Evolutionary conservation across 345 rosid genomes (phyloP).

Genomic region (Salix koriyanagi): DNA sequence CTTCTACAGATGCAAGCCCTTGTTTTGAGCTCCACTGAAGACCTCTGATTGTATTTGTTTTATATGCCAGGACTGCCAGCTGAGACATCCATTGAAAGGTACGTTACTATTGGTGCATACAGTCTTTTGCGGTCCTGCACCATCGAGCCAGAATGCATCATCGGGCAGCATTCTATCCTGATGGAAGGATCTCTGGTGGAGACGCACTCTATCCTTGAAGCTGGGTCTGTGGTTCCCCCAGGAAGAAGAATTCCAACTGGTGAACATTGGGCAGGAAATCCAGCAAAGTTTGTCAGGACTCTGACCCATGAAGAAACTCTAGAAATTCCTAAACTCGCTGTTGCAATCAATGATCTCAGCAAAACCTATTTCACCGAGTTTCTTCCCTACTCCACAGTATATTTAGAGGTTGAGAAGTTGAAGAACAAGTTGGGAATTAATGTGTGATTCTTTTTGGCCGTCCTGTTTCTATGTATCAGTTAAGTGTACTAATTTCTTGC

Average conservation of each 20-base stretch:
- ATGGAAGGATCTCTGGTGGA: slow-evolving; percentile 98
- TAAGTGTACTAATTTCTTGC: slow-evolving; percentile 25
- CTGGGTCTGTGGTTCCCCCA: slow-evolving; percentile 92
- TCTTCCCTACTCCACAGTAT: slow-evolving; percentile 85
- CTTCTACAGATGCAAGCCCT: neutral
- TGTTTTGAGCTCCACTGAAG: neutral
- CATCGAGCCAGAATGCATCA: slow-evolving; percentile 95
- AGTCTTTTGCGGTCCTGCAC: slow-evolving; percentile 84
- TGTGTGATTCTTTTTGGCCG: slow-evolving; percentile 31
- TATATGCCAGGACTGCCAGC: slow-evolving; percentile 80
- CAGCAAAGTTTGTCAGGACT: slow-evolving; percentile 77
- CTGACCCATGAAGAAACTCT: slow-evolving; percentile 85
- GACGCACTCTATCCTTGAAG: slow-evolving; percentile 86
- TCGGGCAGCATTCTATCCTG: slow-evolving; percentile 93
- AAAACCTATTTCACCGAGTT: slow-evolving; percentile 70
- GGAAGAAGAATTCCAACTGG: slow-evolving; percentile 95
- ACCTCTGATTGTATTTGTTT: neutral
- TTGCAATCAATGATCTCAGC: slow-evolving; percentile 84
- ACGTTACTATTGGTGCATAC: slow-evolving; percentile 84
- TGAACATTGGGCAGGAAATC: slow-evolving; percentile 98
- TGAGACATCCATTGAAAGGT: slow-evolving; percentile 76
- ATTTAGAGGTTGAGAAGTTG: slow-evolving; percentile 92
- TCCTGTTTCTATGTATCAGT: slow-evolving; percentile 22
- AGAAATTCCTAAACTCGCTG: slow-evolving; percentile 95
- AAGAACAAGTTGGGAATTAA: slow-evolving; percentile 69